Percentiles rank a stretch among this genome's conserved stretches.
Evolutionary conservation across 2,329 filamentous ascomycete genomes (phyloP).

Genomic region (Xylariaceae sp.): DNA sequence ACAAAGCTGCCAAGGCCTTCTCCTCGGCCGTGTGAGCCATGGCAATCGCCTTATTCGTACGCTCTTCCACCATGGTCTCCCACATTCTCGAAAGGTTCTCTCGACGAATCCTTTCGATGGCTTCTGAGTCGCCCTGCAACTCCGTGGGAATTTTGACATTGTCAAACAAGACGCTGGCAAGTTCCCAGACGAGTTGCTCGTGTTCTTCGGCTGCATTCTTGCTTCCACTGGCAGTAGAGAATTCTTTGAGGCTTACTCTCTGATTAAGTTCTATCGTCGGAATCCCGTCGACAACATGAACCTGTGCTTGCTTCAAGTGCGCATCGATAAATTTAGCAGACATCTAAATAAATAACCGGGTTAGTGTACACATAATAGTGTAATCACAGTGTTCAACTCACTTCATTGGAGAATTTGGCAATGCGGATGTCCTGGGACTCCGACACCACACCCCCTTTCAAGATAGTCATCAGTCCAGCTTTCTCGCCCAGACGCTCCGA

Average conservation of each 20-base stretch:
- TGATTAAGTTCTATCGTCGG: constrained; percentile 52
- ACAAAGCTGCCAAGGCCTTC: constrained; percentile 74
- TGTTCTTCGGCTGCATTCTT: constrained; percentile 46
- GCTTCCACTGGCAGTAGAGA: constrained; percentile 36
- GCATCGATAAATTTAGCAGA: constrained; percentile 49
- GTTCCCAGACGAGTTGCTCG: constrained; percentile 75
- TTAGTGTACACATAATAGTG: constrained; percentile 3
- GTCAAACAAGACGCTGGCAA: constrained; percentile 84
- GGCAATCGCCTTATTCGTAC: constrained; percentile 49
- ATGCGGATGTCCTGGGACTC: constrained; percentile 60
- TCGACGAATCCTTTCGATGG: constrained; percentile 44
- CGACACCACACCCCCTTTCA: constrained; percentile 55
- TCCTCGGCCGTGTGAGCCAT: constrained; percentile 66
- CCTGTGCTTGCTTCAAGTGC: constrained; percentile 51
- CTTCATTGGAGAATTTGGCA: constrained; percentile 56
- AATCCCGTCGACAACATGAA: constrained; percentile 51
- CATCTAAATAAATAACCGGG: constrained; percentile 37
- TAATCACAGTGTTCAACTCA: constrained; percentile 27
- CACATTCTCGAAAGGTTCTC: constrained; percentile 64
- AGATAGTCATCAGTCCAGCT: constrained; percentile 48
- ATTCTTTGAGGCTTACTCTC: constrained; percentile 44
- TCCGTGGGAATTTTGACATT: constrained; percentile 46
- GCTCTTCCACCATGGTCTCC: constrained; percentile 59
- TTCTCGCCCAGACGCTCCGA: constrained; percentile 33
- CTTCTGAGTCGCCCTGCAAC: constrained; percentile 33